phyloP scores from a whole-genome alignment of 805 yeast species.

The Wickerhamiella brachini region DNA sequence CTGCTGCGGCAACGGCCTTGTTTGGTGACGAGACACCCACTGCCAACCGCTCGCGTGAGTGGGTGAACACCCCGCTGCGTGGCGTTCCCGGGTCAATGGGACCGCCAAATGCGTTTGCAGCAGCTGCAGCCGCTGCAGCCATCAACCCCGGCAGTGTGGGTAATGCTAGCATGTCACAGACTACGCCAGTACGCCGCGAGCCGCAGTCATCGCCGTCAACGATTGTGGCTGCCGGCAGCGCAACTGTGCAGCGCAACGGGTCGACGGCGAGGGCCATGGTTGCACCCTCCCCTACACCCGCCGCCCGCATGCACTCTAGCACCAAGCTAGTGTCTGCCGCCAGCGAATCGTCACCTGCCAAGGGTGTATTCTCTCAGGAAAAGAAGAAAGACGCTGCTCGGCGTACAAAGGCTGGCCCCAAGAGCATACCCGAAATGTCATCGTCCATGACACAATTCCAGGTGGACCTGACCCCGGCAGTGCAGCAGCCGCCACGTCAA shows the following conservation, averaged over 20 bases:
- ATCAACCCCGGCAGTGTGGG: neutral
- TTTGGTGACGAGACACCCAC: conserved; percentile 1
- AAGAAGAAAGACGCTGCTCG: neutral
- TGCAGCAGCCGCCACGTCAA: neutral
- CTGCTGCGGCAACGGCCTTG: conserved; percentile 15
- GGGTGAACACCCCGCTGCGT: neutral
- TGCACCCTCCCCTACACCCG: conserved; percentile 22
- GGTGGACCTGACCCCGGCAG: conserved; percentile 16
- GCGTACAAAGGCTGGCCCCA: conserved; percentile 10
- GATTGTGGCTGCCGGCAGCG: conserved; percentile 6
- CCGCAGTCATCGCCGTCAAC: conserved; percentile 14
- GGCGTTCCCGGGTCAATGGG: conserved; percentile 1
- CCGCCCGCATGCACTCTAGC: conserved; percentile 17
- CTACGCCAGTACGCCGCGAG: conserved; percentile 2
- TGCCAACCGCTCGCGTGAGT: neutral
- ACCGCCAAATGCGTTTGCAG: conserved; percentile 10
- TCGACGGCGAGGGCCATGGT: neutral
- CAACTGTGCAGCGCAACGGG: neutral
- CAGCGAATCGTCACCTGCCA: conserved; percentile 22
- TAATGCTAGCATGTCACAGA: neutral
- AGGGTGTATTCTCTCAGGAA: conserved; percentile 17
- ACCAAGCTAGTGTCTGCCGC: conserved; percentile 21
- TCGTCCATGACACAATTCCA: conserved; percentile 22
- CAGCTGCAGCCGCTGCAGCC: conserved; percentile 15
- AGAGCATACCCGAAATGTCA: conserved; percentile 20